These are phyloP conservation scores for Fusarium tuaranense DNA, from an alignment of 2,329 filamentous ascomycete species.

Conservation along the genomic window DNA sequence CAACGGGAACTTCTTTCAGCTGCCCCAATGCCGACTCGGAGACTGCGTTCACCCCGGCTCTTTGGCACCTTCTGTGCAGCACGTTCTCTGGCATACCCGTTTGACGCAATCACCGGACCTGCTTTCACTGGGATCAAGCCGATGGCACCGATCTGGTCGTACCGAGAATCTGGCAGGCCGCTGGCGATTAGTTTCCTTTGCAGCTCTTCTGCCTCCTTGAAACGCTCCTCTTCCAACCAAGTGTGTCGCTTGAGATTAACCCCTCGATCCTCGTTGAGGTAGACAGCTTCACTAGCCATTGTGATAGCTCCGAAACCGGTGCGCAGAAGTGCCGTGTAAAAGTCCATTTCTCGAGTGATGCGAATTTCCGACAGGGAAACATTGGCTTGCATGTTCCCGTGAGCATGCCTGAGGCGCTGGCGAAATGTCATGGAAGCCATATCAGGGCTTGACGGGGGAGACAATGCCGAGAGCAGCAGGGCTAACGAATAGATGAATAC, in stretches of 20 bases:
- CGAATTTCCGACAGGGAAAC: conserved; percentile 84
- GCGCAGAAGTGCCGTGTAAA: conserved; percentile 90
- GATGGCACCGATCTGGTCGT: conserved; percentile 65
- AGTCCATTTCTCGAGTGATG: conserved; percentile 90
- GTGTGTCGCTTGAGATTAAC: conserved; percentile 82
- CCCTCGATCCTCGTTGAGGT: conserved; percentile 87
- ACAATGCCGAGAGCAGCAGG: conserved; percentile 75
- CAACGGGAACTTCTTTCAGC: conserved; percentile 83
- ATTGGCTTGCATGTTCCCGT: conserved; percentile 92
- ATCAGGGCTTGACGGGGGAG: conserved; percentile 45
- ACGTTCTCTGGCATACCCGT: conserved; percentile 77
- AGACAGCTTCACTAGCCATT: conserved; percentile 95
- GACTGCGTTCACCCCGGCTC: conserved; percentile 58
- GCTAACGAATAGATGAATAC: conserved; percentile 82
- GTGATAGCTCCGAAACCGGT: conserved; percentile 90
- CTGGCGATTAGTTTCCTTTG: conserved; percentile 63
- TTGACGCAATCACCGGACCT: conserved; percentile 56
- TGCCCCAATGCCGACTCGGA: conserved; percentile 78
- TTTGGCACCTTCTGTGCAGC: conserved; percentile 70
- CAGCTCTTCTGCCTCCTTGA: conserved; percentile 78
- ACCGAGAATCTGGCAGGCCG: conserved; percentile 59
- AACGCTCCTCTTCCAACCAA: conserved; percentile 91
- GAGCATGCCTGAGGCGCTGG: conserved; percentile 77
- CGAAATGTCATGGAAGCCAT: conserved; percentile 55
- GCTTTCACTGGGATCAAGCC: conserved; percentile 67